phyloP scores from a whole-genome alignment of 2,329 filamentous ascomycete species.

The Neofusicoccum cordaticola region DNA sequence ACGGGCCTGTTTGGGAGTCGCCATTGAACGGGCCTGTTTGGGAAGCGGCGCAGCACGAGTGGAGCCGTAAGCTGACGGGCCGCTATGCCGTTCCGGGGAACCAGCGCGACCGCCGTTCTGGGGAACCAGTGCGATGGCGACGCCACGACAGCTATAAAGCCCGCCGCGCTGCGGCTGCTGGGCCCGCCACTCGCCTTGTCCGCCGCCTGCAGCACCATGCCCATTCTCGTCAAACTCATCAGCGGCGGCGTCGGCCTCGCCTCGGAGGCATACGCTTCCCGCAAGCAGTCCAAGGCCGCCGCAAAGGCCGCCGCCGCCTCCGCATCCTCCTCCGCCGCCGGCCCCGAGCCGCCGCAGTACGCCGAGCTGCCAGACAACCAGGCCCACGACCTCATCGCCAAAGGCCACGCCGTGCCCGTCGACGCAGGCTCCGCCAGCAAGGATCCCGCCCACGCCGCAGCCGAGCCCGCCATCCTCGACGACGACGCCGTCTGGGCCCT shows the following conservation, averaged over 20 bases:
- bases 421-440: not conserved
- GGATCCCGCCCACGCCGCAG: too few relatives aligned
- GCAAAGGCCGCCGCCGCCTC: not conserved
- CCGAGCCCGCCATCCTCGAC: not conserved
- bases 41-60: not conserved
- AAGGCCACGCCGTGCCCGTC: not conserved
- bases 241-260: slow-evolving; percentile 2
- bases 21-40: not conserved
- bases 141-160: too few relatives aligned
- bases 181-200: too few relatives aligned
- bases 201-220: not conserved
- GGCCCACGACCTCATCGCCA: slow-evolving; percentile 1
- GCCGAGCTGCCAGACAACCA: not conserved
- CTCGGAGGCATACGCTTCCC: not conserved
- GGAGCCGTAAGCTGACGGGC: too few relatives aligned
- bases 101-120: too few relatives aligned
- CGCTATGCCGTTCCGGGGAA: too few relatives aligned
- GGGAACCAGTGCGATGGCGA: too few relatives aligned
- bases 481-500: slow-evolving; percentile 9
- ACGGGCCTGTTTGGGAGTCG: too few relatives aligned
- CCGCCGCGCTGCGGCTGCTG: too few relatives aligned
- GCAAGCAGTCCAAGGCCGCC: not conserved
- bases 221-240: slow-evolving; percentile 9
- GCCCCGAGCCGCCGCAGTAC: not conserved
- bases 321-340: not conserved